Evolutionary conservation across 768 basidiomycete genomes (phyloP), one percentile per base, ranked within the genome.

Genomic region (Cystofilobasidium bisporidii): DNA sequence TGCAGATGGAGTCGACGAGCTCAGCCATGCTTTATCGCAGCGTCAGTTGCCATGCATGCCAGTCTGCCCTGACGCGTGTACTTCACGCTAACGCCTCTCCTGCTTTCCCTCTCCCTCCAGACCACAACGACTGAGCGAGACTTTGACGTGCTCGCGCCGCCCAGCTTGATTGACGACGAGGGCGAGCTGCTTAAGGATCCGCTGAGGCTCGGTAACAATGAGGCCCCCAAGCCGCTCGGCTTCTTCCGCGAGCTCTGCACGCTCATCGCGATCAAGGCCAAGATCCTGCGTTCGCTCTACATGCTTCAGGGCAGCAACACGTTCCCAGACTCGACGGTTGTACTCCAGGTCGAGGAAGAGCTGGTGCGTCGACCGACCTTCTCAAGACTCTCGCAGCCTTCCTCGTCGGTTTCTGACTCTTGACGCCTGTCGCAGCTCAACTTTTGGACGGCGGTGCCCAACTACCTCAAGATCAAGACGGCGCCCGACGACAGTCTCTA

Each of bases 391-490:
- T 17, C 4, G 3, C 28, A 48, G 10, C 45, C 20, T 15, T 47
- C 45, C 20, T 22, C 47, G 6, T n/a, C 47, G 20, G 47, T 48
- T 4, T 8, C 53, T n/a, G n/a, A n/a, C n/a, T n/a, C n/a, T n/a
- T n/a, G n/a, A n/a, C n/a, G n/a, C n/a, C n/a, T n/a, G n/a, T n/a
- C n/a, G 3, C 48, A 60, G 24, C 58, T 66, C 5, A 4, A 41
- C 10, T 66, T 58, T 45, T 50, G 58, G 58, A n/a, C 53, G 9
- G 48, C 1, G 8, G 65, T 66, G 2, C 65, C 65, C 0, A 59
- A 60, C 15, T 60, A 33, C 36, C 65, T 66, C 47, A 60, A 40
- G 48, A 47, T 45, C 3, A 32, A 58, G 3, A 66, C 47, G 47
- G 48, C 43, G 40, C 58, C 65, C 0, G 14, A 11, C 11, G 36